A percentile compares a stretch with the other conserved stretches of the same genome.
These are phyloP conservation scores for Inosperma sp. DNA, from an alignment of 768 basidiomycete genomes.

Conservation along the genomic window DNA sequence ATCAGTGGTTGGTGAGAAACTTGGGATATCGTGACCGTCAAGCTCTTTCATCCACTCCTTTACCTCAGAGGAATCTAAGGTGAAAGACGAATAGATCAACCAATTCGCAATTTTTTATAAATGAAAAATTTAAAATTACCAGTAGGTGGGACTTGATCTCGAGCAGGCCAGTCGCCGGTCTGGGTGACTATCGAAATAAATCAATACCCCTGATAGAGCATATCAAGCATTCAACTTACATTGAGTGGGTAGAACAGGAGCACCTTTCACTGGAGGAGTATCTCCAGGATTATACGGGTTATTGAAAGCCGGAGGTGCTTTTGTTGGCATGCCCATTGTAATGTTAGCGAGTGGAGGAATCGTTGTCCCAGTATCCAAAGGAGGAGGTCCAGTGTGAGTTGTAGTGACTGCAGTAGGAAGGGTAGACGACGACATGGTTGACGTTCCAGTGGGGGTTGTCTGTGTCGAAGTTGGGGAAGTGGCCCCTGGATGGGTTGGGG, in stretches of 20 bases:
- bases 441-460: constrained; percentile 1
- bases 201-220: background rate
- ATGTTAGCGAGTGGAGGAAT: constrained; percentile 59
- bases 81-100: background rate
- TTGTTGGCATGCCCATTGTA: constrained; percentile 58
- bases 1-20: constrained; percentile 55
- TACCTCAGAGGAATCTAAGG: constrained; percentile 56
- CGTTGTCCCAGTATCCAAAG: constrained; percentile 43
- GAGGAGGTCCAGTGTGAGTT: constrained; percentile 34
- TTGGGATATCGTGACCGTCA: constrained; percentile 63
- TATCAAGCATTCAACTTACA: constrained; percentile 38
- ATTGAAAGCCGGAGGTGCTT: constrained; percentile 44
- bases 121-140: constrained; percentile 34
- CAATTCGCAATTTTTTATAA: background rate
- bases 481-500: constrained; percentile 14
- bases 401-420: constrained; percentile 10
- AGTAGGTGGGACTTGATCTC: constrained; percentile 57
- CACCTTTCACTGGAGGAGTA: constrained; percentile 58
- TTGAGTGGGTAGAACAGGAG: constrained; percentile 58
- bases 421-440: constrained; percentile 10
- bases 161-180: constrained; percentile 51
- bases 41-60: constrained; percentile 72
- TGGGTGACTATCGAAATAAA: constrained; percentile 37
- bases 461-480: constrained; percentile 8
- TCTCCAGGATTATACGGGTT: constrained; percentile 57